A percentile compares a stretch with the other conserved stretches of the same genome.
These are phyloP conservation scores for Coemansia javaensis DNA, from an alignment of 192 early-diverging fungal genomes.

Conservation along the genomic window DNA sequence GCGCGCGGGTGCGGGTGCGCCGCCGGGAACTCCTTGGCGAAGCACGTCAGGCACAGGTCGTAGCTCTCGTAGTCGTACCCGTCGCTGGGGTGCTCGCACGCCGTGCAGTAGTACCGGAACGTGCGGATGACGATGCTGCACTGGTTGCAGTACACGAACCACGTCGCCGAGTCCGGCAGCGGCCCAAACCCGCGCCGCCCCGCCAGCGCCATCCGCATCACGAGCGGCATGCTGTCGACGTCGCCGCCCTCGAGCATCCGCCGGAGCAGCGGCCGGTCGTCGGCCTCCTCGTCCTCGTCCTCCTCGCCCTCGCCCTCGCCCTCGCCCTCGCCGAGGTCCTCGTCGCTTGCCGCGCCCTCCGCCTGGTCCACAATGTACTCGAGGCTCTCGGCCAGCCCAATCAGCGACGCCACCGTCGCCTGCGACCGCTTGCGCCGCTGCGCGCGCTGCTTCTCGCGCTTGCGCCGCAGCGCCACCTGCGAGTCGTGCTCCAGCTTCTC, in stretches of 20 bases:
- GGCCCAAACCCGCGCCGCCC: slow-evolving; percentile 7
- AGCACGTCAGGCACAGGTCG: slow-evolving; percentile 71
- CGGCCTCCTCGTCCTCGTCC: not conserved
- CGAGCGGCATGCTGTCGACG: slow-evolving; percentile 28
- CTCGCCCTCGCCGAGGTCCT: not conserved
- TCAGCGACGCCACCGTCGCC: slow-evolving; percentile 21
- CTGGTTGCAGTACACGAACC: slow-evolving; percentile 72
- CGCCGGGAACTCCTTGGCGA: slow-evolving; percentile 60
- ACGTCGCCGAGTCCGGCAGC: slow-evolving; percentile 46
- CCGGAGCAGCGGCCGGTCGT: slow-evolving; percentile 32
- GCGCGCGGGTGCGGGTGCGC: slow-evolving; percentile 73
- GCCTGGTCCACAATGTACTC: slow-evolving; percentile 36
- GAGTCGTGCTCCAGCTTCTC: slow-evolving; percentile 27
- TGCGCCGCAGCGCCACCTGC: slow-evolving; percentile 17
- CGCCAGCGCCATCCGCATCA: slow-evolving; percentile 19
- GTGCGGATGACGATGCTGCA: slow-evolving; percentile 77
- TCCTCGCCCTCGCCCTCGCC: not conserved
- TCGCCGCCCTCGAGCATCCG: slow-evolving; percentile 23
- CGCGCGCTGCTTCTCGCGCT: slow-evolving; percentile 25
- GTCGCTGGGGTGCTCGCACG: slow-evolving; percentile 68
- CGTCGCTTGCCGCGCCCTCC: not conserved
- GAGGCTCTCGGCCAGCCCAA: slow-evolving; percentile 37
- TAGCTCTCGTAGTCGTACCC: slow-evolving; percentile 66
- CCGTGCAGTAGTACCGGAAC: slow-evolving; percentile 78
- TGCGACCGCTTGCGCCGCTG: slow-evolving; percentile 15